Conservation (phyloP, 148 eudicot species). For the Persicaria tinctoria region DNA sequence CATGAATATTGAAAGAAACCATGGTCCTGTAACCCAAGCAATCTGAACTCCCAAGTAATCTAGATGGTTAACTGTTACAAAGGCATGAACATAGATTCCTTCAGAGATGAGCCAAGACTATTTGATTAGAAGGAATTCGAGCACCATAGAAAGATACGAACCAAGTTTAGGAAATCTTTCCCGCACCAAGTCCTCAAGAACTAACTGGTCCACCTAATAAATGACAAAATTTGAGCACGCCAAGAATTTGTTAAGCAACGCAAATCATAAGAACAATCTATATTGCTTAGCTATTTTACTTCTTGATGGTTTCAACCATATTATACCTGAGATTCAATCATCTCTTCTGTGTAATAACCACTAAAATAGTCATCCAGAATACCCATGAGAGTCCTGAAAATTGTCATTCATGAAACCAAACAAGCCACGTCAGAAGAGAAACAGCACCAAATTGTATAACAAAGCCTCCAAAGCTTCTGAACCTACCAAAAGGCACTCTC, state of each 20-base stretch:
- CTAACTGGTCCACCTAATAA: constrained; percentile 90
- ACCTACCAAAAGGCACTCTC: constrained; percentile 99
- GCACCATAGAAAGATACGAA: constrained; percentile 23
- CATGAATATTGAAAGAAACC: constrained; percentile 97
- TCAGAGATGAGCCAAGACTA: background rate
- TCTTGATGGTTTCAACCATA: background rate
- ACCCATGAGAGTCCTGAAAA: constrained; percentile 79
- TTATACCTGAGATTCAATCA: constrained; percentile 90
- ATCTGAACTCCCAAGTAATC: constrained; percentile 97
- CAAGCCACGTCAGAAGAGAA: background rate
- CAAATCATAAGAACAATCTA: background rate
- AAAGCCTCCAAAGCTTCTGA: constrained; percentile 12
- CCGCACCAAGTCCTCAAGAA: constrained; percentile 93
- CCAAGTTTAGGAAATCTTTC: constrained; percentile 92
- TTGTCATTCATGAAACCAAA: constrained; percentile 10
- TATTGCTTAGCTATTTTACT: background rate
- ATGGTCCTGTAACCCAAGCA: constrained; percentile 95
- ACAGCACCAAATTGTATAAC: background rate
- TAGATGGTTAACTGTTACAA: constrained; percentile 78
- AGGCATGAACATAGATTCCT: constrained; percentile 5
- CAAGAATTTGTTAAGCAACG: background rate
- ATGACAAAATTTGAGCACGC: background rate
- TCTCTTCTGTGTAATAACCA: constrained; percentile 95
- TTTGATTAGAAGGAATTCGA: background rate
- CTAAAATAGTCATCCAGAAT: constrained; percentile 96